These are phyloP conservation scores for Beverwykella pulmonaria DNA, from an alignment of 495 filamentous ascomycete genomes.

Conservation along the genomic window DNA sequence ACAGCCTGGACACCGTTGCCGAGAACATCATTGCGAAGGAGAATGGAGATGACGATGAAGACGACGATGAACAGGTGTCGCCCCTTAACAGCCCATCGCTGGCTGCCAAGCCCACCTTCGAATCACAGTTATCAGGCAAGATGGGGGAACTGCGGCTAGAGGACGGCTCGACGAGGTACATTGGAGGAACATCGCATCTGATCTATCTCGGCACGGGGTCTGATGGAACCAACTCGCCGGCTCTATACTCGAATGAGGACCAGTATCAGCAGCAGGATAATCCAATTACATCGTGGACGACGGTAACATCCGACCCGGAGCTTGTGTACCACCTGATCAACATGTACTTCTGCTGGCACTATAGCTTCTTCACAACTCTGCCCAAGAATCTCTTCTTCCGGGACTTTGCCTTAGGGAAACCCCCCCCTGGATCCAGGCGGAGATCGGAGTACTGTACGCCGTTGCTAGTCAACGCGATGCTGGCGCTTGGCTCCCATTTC, in stretches of 20 bases:
- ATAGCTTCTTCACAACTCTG: conserved; percentile 91
- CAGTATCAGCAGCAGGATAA: conserved; percentile 59
- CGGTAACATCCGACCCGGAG: conserved; percentile 75
- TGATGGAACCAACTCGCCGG: conserved; percentile 46
- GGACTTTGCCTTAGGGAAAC: conserved; percentile 73
- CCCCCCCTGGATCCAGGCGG: conserved; percentile 49
- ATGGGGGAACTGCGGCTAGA: conserved; percentile 88
- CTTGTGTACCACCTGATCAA: conserved; percentile 86
- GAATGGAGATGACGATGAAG: conserved; percentile 46
- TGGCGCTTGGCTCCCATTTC: conserved; percentile 96
- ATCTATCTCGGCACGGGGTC: conserved; percentile 65
- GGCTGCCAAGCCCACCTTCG: conserved; percentile 63
- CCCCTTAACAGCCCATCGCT: conserved; percentile 7
- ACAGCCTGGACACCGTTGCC: conserved; percentile 87
- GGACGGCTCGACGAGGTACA: conserved; percentile 87
- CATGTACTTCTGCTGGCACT: conserved; percentile 99
- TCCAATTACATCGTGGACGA: conserved; percentile 81
- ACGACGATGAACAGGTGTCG: conserved; percentile 42
- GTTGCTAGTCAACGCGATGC: conserved; percentile 90
- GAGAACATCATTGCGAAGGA: conserved; percentile 70
- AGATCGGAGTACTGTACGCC: conserved; percentile 79
- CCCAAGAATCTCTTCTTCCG: conserved; percentile 87
- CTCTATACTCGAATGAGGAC: conserved; percentile 41
- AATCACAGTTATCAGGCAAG: conserved; percentile 84
- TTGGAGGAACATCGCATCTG: conserved; percentile 93